Evolutionary conservation across 2,329 filamentous ascomycete genomes (phyloP), one percentile per base, ranked within the genome.

Genomic region (Fonsecaea multimorphosa): DNA sequence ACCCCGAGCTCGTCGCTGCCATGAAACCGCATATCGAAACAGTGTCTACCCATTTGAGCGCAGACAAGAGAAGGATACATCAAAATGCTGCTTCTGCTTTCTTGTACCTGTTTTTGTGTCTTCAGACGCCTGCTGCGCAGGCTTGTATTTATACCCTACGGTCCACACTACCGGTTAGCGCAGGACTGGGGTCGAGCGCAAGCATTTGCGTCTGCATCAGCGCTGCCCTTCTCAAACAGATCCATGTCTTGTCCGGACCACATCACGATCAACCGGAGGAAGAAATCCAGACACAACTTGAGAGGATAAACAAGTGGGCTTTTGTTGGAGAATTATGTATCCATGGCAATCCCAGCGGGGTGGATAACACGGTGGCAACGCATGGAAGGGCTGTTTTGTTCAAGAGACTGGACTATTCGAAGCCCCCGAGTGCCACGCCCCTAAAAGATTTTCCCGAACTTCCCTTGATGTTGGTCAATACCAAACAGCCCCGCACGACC

Each of bases 321-420:
- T 98, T 97, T 78, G 95, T 99, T 0, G 91, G 91, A 27, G 95
- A 99, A 78, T 91, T 98, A 87, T 95, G 93, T 79, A 97, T 98
- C 69, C 95, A 99, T 76, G 95, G 94, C 40, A 98, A 96, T 74
- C 95, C 95, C 0, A 97, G 92, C 0, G 95, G 95, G 0, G 92
- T 99, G 51, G 95, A 99, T 79, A 99, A 99, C 78, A 99, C 95
- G 2, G 94, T 99, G 31, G 86, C 94, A 12, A 91, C 93, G 12
- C 91, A 96, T 73, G 95, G 95, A 64, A 97, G 97, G 79, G 95
- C 93, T 0, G 93, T 99, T 1, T 83, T 98, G 2, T 99, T 96
- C 80, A 90, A 94, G 74, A 86, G 93, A 59, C 85, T 83, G 58
- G 90, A 96, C 75, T 92, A 93, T 77, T 83, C 83, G 64, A 89